A percentile compares a stretch with the other conserved stretches of the same genome.
These are phyloP conservation scores for Penicillium sp. DNA, from an alignment of 2,329 filamentous ascomycete species.

Conservation along the genomic window DNA sequence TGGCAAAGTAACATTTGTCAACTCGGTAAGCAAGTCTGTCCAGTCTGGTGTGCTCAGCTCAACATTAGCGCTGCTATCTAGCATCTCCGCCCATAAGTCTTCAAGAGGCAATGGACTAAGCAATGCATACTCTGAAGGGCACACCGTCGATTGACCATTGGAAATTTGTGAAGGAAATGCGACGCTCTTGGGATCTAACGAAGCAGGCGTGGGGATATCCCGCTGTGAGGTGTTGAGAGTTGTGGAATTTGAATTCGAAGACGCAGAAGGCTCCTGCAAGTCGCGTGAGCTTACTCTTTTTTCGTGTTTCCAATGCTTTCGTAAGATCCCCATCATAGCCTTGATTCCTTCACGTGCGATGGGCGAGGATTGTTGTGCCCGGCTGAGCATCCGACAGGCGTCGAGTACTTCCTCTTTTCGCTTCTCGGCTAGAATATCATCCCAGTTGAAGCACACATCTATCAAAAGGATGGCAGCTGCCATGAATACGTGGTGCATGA, in stretches of 20 bases:
- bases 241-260: not conserved
- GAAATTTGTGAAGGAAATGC: not conserved
- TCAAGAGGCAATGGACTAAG: slow-evolving; percentile 23
- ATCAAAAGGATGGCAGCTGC: slow-evolving; percentile 42
- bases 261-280: not conserved
- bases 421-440: slow-evolving; percentile 37
- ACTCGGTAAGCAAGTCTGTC: slow-evolving; percentile 32
- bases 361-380: slow-evolving; percentile 34
- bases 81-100: slow-evolving; percentile 35
- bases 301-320: slow-evolving; percentile 32
- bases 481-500: slow-evolving; percentile 45
- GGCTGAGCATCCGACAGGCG: slow-evolving; percentile 41
- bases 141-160: not conserved
- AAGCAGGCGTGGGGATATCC: not conserved
- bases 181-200: not conserved
- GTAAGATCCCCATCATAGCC: slow-evolving; percentile 40
- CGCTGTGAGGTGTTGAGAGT: not conserved
- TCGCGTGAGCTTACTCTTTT: slow-evolving; percentile 6
- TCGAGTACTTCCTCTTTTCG: slow-evolving; percentile 39
- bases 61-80: slow-evolving; percentile 29
- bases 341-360: slow-evolving; percentile 37
- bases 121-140: not conserved
- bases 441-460: slow-evolving; percentile 44
- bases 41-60: slow-evolving; percentile 29
- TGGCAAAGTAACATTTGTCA: slow-evolving; percentile 25